Base-by-base conservation (phyloP, 306 rosid species). In the Acacia melanoxylon region DNA sequence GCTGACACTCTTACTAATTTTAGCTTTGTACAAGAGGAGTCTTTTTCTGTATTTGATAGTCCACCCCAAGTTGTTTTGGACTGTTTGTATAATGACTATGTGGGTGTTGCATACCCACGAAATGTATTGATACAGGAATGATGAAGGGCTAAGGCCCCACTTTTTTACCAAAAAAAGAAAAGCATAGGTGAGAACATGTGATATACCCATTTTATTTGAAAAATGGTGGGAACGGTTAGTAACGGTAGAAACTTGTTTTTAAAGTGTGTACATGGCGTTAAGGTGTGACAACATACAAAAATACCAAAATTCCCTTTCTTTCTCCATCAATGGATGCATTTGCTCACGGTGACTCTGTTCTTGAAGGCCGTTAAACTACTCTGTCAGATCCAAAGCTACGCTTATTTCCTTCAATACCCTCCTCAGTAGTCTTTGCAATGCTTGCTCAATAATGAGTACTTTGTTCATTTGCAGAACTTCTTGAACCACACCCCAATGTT, bases 401-500 rank as follows among this genome's bases (percentile, higher is more conserved):
- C 59, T 19, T 52, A 7, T 52, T 52, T 52, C 59, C 59, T 52
- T 52, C 22, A 29, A 29, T 6, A 52, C 59, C 15, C 51, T 8
- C 12, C 61, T 7, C 61, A 62, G 17, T 0, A 24, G 68, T 37
- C 68, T 62, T 11, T 62, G 68, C 33, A 25, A 62, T 27, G 5
- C 40, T 68, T 68, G 33, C 16, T 41, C 74, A 41, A 70, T 29
- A 29, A 29, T 27, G 22, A 44, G 42, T 44, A 45, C 35, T 51
- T 19, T 27, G 77, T 79, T 89, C 83, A 86, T 84, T 83, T 85
- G 86, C 88, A 88, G 49, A 89, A 77, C 83, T 92, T 92, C 78
- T 84, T 89, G 89, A 94, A 94, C 97, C 97, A 94, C 66, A 86
- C 89, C 10, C 87, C 96, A 82, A 94, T 89, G 76, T 89, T 91